Base-by-base conservation (phyloP, 2,329 filamentous ascomycete genomes). In the Shiraia sp. region DNA sequence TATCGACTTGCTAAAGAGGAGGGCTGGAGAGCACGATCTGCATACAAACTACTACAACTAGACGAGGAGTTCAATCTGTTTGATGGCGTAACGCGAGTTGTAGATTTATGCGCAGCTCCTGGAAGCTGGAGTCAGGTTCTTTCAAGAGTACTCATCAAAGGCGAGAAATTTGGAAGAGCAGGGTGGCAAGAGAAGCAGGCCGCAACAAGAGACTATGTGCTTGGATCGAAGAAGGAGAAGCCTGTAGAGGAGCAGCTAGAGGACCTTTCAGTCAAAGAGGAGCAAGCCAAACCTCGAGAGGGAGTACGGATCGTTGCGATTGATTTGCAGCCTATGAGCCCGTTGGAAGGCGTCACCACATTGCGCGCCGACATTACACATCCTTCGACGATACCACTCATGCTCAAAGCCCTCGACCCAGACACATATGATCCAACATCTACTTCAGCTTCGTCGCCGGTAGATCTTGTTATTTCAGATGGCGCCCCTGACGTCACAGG, bases 1-100 rank as follows among this genome's bases (percentile, higher is more conserved):
- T 99, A 99, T 66, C 83, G 93, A 39, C 87, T 99, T 7, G 93
- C 93, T 13, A 99, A 99, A 74, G 93, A 99, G 71, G 93, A 99
- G 76, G 95, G 95, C 52, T 99, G 93, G 92, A 88, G 93, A 25
- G 93, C 93, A 19, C 82, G 93, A 43, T 96, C 90, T 55, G 93
- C 93, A 7, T 99, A 96, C 77, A 99, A 99, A 72, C 82, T 99
- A 16, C 83, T 99, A 10, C 93, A 99, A 71, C 83, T 99, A 16
- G 91, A 99, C 68, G 90, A 81, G 83, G 90, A 96, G 74, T 99
- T 41, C 73, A 88, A 96, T 62, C 81, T 99, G 9, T 96, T 99
- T 69, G 81, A 88, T 55, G 83, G 86, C 59, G 92, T 97, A 33
- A 92, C 89, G 2, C 82, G 93, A 25, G 93, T 99, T 1, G 92